phyloP scores from a whole-genome alignment of 208 protist species.

The Crithidia bombi region DNA sequence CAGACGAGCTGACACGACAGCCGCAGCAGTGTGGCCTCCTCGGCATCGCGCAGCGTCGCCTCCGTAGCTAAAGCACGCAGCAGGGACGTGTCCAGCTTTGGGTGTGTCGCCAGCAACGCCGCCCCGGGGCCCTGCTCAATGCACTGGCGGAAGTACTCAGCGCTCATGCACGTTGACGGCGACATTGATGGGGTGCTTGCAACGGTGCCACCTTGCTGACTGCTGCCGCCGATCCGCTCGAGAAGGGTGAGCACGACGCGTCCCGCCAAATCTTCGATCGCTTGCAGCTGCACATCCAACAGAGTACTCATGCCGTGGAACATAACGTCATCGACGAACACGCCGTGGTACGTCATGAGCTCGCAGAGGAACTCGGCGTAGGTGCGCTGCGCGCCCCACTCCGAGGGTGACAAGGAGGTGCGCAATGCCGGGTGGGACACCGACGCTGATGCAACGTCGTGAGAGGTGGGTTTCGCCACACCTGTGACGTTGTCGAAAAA shows the following conservation, averaged over 20 bases:
- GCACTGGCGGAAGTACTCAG: conserved; percentile 11
- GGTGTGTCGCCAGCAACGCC: background rate
- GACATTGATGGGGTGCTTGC: background rate
- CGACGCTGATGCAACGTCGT: background rate
- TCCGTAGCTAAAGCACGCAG: conserved; percentile 10
- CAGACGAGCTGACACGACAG: conserved; percentile 36
- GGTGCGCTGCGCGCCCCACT: conserved; percentile 51
- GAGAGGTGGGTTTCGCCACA: background rate
- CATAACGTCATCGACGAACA: conserved; percentile 51
- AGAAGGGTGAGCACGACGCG: conserved; percentile 9
- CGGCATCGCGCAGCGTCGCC: background rate
- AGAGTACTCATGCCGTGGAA: conserved; percentile 46
- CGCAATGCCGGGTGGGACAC: conserved; percentile 11
- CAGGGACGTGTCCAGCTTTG: conserved; percentile 5
- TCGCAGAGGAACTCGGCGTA: conserved; percentile 66
- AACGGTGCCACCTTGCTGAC: too few species aligned
- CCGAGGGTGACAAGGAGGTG: conserved; percentile 18
- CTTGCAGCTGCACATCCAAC: conserved; percentile 45
- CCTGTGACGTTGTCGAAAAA: conserved; percentile 19
- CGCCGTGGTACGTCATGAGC: conserved; percentile 77
- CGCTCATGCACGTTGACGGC: background rate
- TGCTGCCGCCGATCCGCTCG: background rate
- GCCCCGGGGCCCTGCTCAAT: conserved; percentile 1
- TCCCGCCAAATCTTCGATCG: conserved; percentile 31
- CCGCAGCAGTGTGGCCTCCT: conserved; percentile 5